These are phyloP conservation scores for Avena sativa DNA, from an alignment of 176 grass and related monocot species.

Conservation along the genomic window DNA sequence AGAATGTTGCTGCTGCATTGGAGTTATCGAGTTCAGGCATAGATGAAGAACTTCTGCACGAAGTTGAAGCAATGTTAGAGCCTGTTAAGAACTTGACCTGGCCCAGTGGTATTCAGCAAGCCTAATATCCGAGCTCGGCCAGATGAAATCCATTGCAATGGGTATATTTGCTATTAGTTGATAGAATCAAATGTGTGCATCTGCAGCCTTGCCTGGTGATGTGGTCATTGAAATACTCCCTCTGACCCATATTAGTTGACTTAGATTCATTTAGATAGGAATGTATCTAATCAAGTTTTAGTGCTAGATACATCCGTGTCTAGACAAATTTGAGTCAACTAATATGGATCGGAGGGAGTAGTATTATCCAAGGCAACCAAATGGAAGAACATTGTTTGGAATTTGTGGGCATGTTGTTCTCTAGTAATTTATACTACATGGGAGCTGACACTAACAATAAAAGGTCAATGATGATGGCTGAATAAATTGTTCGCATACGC, in stretches of 20 bases:
- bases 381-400: not conserved
- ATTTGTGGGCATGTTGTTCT: not conserved
- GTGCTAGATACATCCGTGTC: too few relatives aligned
- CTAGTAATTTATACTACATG: not conserved
- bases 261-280: too few relatives aligned
- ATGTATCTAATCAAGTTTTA: too few relatives aligned
- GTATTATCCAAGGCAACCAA: not conserved
- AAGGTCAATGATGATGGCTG: not conserved
- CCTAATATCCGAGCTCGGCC: constrained; percentile 21
- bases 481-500: constrained; percentile 13
- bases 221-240: too few relatives aligned
- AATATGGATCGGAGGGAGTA: not conserved
- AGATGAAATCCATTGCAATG: not conserved
- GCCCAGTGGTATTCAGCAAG: constrained; percentile 78
- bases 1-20: constrained; percentile 69
- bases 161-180: not conserved
- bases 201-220: not conserved
- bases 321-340: too few relatives aligned
- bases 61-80: constrained; percentile 75
- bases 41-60: constrained; percentile 69
- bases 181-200: not conserved
- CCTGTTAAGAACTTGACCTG: constrained; percentile 90
- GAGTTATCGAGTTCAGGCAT: constrained; percentile 74
- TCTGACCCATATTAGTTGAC: too few relatives aligned
- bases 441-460: constrained; percentile 2